Evolutionary conservation across 2,329 filamentous ascomycete genomes (phyloP).

Genomic region (Pochonia chlamydosporia): DNA sequence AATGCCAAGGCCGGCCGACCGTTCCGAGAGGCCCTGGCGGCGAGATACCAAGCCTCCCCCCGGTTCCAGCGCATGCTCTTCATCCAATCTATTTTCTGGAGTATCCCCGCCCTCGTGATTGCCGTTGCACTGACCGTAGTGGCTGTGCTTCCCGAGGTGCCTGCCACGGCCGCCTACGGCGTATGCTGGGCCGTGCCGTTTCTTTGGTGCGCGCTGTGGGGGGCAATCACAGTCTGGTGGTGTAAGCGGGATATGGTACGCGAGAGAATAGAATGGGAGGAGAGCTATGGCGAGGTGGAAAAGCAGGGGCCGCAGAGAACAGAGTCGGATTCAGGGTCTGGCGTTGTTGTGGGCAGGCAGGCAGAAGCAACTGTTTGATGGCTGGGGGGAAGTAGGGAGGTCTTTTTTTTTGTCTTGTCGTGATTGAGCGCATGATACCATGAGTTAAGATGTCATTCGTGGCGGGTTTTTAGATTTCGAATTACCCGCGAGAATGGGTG

Average conservation of each 20-base stretch:
- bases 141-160: conserved; percentile 27
- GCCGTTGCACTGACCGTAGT: conserved; percentile 30
- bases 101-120: conserved; percentile 30
- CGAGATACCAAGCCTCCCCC: conserved; percentile 34
- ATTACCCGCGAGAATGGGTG: no score
- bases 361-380: background rate
- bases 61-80: conserved; percentile 35
- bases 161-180: conserved; percentile 30
- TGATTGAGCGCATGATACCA: background rate
- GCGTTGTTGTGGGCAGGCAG: background rate
- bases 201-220: conserved; percentile 29
- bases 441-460: no score
- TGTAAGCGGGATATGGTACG: conserved; percentile 31
- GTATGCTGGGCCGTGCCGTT: conserved; percentile 35
- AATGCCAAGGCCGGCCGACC: conserved; percentile 52
- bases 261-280: conserved; percentile 32
- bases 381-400: no score
- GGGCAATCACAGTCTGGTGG: conserved; percentile 26
- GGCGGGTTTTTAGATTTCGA: no score
- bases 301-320: background rate
- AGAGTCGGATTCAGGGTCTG: background rate
- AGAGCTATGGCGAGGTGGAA: conserved; percentile 1
- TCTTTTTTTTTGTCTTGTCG: no score
- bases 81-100: conserved; percentile 35
- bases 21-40: conserved; percentile 34